phyloP scores from a whole-genome alignment of 495 filamentous ascomycete species.

The Aspergillus kassunensis region DNA sequence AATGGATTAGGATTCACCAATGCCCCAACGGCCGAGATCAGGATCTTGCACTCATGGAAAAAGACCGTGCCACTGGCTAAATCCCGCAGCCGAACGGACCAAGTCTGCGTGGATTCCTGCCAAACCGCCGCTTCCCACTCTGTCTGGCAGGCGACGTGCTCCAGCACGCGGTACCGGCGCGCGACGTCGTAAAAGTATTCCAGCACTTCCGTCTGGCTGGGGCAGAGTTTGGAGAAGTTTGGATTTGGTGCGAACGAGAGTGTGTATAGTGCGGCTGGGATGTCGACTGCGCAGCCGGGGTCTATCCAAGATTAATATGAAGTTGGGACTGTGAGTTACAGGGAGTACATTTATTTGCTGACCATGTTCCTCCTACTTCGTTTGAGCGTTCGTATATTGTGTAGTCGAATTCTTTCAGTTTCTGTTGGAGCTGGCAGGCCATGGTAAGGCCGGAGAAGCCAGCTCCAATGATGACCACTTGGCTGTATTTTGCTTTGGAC shows the following conservation, averaged over 20 bases:
- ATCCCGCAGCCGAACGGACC: slow-evolving; percentile 19
- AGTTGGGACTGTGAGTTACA: not conserved
- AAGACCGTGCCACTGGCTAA: slow-evolving; percentile 9
- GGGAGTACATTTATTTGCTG: slow-evolving; percentile 19
- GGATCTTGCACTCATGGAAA: slow-evolving; percentile 39
- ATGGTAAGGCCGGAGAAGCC: slow-evolving; percentile 26
- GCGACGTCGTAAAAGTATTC: slow-evolving; percentile 5
- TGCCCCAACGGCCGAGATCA: slow-evolving; percentile 45
- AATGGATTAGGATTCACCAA: slow-evolving; percentile 41
- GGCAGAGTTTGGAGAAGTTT: slow-evolving; percentile 23
- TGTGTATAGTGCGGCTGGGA: slow-evolving; percentile 25
- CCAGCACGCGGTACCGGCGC: slow-evolving; percentile 1
- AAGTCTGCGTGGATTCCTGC: slow-evolving; percentile 18
- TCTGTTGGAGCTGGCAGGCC: slow-evolving; percentile 21
- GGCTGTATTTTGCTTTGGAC: not conserved
- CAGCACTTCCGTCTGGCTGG: slow-evolving; percentile 22
- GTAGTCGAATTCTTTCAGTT: slow-evolving; percentile 20
- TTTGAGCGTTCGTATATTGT: slow-evolving; percentile 23
- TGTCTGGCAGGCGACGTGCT: slow-evolving; percentile 17
- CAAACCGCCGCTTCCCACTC: slow-evolving; percentile 20
- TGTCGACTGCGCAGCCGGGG: slow-evolving; percentile 28
- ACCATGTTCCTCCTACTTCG: slow-evolving; percentile 24
- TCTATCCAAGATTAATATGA: slow-evolving; percentile 8
- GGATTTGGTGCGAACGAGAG: slow-evolving; percentile 26
- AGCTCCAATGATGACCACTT: slow-evolving; percentile 23